Base-by-base conservation (phyloP, 2,329 filamentous ascomycete species). In the Metarhizium humberi region DNA sequence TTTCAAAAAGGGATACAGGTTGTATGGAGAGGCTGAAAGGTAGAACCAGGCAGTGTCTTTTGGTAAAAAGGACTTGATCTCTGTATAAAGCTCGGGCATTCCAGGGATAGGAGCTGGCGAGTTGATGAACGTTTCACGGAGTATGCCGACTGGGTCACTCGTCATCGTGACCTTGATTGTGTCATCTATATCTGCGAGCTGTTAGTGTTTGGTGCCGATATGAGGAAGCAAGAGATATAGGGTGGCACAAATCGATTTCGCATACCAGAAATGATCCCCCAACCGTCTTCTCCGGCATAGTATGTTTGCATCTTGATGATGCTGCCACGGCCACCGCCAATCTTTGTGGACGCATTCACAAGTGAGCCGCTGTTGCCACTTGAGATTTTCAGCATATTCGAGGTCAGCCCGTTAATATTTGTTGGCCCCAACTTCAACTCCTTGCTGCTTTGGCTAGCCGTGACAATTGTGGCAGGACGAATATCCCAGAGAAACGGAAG, bases 151-250 rank as follows among this genome's bases (percentile, higher is more conserved):
- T 0, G 90, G 85, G 51, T 89, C 86, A 47, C 85, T 82, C 0
- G 92, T 96, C 68, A 88, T 78, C 0, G 92, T 96, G 61, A 92
- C 75, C 71, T 97, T 96, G 75, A 97, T 95, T 0, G 92, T 96
- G 71, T 97, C 92, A 66, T 97, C 94, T 61, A 97, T 82, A 64
- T 97, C 92, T 85, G 51, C 40, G 14, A 30, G 8, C 3, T 4
- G 51, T 8, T 40, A 48, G 38, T 10, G 2, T 4, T 8, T 4
- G 3, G 2, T 53, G 2, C 11, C 34, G 36, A 16, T 4, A 42
- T 40, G 32, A 11, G 18, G 18, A 45, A 50, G 29, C 34, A 18
- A 14, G 45, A 8, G 20, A 8, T 25, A 30, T 7, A 20, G n/a
- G n/a, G 6, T 45, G 42, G 20, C 3, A 20, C 42, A 45, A 20